phyloP scores from a whole-genome alignment of 139 green algal genomes.

The Chlamydomonas sp. region DNA sequence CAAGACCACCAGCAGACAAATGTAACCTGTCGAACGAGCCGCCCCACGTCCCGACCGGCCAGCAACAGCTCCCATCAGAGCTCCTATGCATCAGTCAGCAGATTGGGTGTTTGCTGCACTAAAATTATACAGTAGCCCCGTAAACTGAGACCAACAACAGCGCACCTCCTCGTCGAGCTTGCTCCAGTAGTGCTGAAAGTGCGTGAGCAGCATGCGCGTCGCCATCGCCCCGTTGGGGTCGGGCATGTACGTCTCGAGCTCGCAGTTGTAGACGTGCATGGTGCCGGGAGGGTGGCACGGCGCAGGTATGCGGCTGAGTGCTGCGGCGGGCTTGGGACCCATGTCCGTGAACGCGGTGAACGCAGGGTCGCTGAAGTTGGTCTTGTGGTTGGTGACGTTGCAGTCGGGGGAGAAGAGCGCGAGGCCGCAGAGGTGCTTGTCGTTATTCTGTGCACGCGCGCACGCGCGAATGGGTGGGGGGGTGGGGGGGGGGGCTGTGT shows the following conservation, averaged over 20 bases:
- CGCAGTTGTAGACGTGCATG: neutral
- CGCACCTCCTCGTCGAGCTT: too few relatives aligned
- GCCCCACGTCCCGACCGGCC: too few relatives aligned
- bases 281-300: neutral
- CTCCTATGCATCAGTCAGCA: too few relatives aligned
- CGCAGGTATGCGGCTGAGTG: neutral
- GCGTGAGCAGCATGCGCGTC: neutral
- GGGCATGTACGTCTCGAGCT: neutral
- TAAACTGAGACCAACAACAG: too few relatives aligned
- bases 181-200: neutral
- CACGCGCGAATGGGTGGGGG: too few relatives aligned
- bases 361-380: neutral
- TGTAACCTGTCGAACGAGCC: too few relatives aligned
- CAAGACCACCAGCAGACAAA: too few relatives aligned
- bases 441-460: too few relatives aligned
- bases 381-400: slow-evolving; percentile 4
- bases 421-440: neutral
- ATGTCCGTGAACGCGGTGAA: neutral
- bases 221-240: neutral
- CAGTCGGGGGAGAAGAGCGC: neutral
- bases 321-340: neutral
- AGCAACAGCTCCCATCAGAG: too few relatives aligned
- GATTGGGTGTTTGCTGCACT: too few relatives aligned
- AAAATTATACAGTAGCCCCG: too few relatives aligned
- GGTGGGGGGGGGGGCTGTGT: too few relatives aligned